Conservation (phyloP, 148 eudicot genomes). For the Agrostemma githago region DNA sequence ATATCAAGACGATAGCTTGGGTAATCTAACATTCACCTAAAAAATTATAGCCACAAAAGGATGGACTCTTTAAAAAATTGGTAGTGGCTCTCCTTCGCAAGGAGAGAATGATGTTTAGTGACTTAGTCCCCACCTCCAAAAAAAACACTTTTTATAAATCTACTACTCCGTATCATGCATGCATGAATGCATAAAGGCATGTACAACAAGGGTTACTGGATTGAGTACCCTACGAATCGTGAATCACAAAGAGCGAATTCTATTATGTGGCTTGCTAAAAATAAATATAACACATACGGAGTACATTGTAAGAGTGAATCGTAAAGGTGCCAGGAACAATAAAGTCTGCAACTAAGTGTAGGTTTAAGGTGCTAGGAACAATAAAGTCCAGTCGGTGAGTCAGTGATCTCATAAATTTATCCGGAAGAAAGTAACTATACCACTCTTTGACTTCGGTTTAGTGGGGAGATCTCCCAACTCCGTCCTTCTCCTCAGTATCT, state of each 20-base stretch:
- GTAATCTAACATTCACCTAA: neutral
- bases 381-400: neutral
- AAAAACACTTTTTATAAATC: neutral
- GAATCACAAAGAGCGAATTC: too few species aligned
- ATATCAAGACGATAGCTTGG: neutral
- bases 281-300: too few species aligned
- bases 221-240: too few species aligned
- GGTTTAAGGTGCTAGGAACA: conserved; percentile 3
- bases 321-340: too few species aligned
- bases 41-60: neutral
- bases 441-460: conserved; percentile 45
- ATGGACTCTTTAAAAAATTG: too few species aligned
- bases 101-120: neutral
- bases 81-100: too few species aligned
- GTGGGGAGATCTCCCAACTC: conserved; percentile 67
- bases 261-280: too few species aligned
- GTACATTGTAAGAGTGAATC: too few species aligned
- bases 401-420: neutral
- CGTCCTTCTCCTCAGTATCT: conserved; percentile 61
- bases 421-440: conserved; percentile 26
- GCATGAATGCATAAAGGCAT: neutral
- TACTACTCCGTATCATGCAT: neutral
- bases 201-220: neutral
- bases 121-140: neutral
- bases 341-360: neutral